Conservation (phyloP, 345 rosid genomes). For the Dipteronia sinensis region DNA sequence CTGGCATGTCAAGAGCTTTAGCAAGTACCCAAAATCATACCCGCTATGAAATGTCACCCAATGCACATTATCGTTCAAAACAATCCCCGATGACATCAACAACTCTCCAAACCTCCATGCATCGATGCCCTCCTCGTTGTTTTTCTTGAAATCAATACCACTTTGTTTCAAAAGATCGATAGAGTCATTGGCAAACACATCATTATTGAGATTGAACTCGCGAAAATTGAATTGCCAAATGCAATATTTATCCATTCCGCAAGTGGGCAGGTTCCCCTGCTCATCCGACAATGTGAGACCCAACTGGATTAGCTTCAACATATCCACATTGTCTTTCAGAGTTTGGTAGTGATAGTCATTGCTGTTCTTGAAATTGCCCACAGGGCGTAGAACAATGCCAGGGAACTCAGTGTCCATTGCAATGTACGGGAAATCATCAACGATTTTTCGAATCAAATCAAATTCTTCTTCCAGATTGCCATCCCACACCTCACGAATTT, state of each 20-base stretch:
- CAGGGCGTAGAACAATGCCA: conserved; percentile 69
- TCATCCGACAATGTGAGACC: conserved; percentile 89
- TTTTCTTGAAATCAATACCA: conserved; percentile 70
- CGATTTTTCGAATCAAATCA: conserved; percentile 59
- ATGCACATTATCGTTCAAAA: conserved; percentile 69
- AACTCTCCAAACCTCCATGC: conserved; percentile 70
- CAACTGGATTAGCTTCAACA: conserved; percentile 77
- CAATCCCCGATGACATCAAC: conserved; percentile 84
- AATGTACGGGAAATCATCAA: conserved; percentile 71
- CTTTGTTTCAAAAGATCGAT: conserved; percentile 75
- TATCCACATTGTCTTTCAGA: conserved; percentile 72
- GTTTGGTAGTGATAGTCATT: conserved; percentile 74
- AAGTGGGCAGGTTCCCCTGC: conserved; percentile 73
- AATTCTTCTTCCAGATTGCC: conserved; percentile 70
- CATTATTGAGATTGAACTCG: conserved; percentile 61
- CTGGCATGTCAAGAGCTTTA: conserved; percentile 76
- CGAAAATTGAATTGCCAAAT: conserved; percentile 93
- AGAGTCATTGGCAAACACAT: conserved; percentile 71
- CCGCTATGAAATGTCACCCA: conserved; percentile 99
- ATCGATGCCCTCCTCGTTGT: conserved; percentile 67
- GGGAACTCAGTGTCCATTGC: conserved; percentile 98
- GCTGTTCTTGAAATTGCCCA: conserved; percentile 70
- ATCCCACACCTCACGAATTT: conserved; percentile 86
- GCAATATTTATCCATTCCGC: conserved; percentile 74
- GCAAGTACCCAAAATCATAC: conserved; percentile 85